Evolutionary conservation across 164 flowering plant species (phyloP), one percentile per base, ranked within the genome.

Genomic region (Sedum album): DNA sequence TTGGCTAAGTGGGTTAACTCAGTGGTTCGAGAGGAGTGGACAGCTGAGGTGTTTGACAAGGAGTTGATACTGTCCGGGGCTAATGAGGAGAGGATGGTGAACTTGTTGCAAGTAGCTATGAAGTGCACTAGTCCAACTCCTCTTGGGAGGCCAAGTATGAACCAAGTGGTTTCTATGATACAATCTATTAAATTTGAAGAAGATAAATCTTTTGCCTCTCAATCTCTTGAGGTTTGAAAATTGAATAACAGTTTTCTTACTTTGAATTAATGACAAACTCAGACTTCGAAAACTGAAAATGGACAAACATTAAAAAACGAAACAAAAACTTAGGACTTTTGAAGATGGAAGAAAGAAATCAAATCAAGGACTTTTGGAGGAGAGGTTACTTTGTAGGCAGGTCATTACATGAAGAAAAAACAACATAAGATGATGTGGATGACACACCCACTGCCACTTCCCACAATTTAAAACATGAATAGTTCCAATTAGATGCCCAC

Each of bases 21-120:
- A 0, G 89, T 82, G 23, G 80, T 85, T 31, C 65, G 74, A 55
- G 90, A 87, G 70, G 91, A 89, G 76, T 87, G 95, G 95, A 87
- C 90, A 0, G 84, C 63, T 0, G 89, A 89, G 65, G 90, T 89
- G 7, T 89, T 89, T 14, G 90, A 89, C 63, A 84, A 71, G 72
- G 55, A 70, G 3, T 66, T 89, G 36, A 68, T 82, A 0, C 30
- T 26, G 17, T 81, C 79, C 66, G 86, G 83, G 25, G 89, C 85
- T 4, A 85, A 82, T 62, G 86, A 84, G 71, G 86, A 84, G 73
- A 76, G 86, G 75, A 81, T 89, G 92, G 88, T 89, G 74, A 76
- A 74, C 70, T 68, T 89, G 85, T 68, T 87, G 35, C 85, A 80
- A 60, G 79, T 86, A 14, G 96, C 89, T 7, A 61, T 85, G 1